Evolutionary conservation across 2,329 filamentous ascomycete genomes (phyloP), one percentile per base, ranked within the genome.

Genomic region (Alternaria hordeiaustralica): DNA sequence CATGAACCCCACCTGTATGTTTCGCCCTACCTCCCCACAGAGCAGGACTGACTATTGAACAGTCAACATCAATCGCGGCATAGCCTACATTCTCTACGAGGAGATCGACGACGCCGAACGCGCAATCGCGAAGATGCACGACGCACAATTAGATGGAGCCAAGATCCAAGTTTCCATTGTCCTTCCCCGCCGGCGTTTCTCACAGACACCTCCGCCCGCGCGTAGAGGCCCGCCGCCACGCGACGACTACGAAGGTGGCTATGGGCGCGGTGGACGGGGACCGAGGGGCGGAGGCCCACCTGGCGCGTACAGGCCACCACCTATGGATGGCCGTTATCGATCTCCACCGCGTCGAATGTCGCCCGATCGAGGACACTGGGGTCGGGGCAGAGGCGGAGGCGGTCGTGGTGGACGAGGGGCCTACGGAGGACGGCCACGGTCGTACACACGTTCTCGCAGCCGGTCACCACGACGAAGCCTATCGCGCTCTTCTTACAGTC

Each of bases 81-180:
- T 93, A 26, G 96, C 95, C 30, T 98, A 97, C 79, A 94, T 98
- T 67, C 86, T 97, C 45, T 99, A 91, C 81, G 84, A 89, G 58
- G 86, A 91, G 69, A 88, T 94, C 68, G 85, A 87, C 54, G 91
- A 95, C 67, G 95, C 96, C 23, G 93, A 97, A 81, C 86, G 89
- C 13, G 96, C 96, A 26, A 96, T 97, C 71, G 89, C 94, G 18
- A 92, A 97, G 78, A 98, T 99, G 96, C 96, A 99, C 80, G 96
- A 99, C 82, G 93, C 92, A n/a, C 92, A 97, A 76, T 83, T 97
- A 26, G 94, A 97, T 79, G 94, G 94, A 55, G 88, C 90, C 21
- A 85, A 89, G 43, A 90, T 97, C 75, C 91, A 91, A 74, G 94
- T 97, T 53, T 96, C 92, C 47, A 96, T 97, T 69, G 93, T 97